These are phyloP conservation scores for Pestalotiopsis fici DNA, from an alignment of 2,329 filamentous ascomycete species.

Conservation along the genomic window DNA sequence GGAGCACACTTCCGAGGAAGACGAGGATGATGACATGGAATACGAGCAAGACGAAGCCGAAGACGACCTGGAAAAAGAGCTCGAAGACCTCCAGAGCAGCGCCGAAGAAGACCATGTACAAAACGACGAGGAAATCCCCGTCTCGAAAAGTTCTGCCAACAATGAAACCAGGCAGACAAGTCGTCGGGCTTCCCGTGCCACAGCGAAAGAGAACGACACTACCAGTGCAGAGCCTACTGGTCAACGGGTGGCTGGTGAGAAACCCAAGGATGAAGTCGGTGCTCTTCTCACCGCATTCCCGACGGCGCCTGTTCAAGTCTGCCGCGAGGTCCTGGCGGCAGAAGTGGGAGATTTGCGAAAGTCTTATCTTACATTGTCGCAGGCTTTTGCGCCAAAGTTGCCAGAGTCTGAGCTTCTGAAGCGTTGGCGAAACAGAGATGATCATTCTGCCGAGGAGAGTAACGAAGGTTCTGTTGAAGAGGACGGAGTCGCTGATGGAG, in stretches of 20 bases:
- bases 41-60: neutral
- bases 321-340: slow-evolving; percentile 36
- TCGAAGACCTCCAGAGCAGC: slow-evolving; percentile 34
- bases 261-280: slow-evolving; percentile 25
- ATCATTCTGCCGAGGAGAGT: neutral
- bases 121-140: slow-evolving; percentile 19
- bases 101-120: neutral
- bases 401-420: slow-evolving; percentile 16
- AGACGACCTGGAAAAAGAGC: slow-evolving; percentile 42
- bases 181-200: neutral
- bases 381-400: slow-evolving; percentile 30
- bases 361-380: slow-evolving; percentile 37
- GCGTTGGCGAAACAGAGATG: slow-evolving; percentile 7
- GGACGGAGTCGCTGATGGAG: neutral
- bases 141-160: slow-evolving; percentile 4
- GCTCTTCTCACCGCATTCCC: slow-evolving; percentile 47
- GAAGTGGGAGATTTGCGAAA: slow-evolving; percentile 33
- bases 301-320: slow-evolving; percentile 31
- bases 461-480: neutral
- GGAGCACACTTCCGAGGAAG: slow-evolving; percentile 4
- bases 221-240: neutral
- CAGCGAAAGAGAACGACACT: neutral
- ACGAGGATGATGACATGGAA: slow-evolving; percentile 25
- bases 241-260: neutral
- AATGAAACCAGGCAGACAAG: neutral